phyloP scores from a whole-genome alignment of 208 protist species.

The Trypanosoma cruzi region DNA sequence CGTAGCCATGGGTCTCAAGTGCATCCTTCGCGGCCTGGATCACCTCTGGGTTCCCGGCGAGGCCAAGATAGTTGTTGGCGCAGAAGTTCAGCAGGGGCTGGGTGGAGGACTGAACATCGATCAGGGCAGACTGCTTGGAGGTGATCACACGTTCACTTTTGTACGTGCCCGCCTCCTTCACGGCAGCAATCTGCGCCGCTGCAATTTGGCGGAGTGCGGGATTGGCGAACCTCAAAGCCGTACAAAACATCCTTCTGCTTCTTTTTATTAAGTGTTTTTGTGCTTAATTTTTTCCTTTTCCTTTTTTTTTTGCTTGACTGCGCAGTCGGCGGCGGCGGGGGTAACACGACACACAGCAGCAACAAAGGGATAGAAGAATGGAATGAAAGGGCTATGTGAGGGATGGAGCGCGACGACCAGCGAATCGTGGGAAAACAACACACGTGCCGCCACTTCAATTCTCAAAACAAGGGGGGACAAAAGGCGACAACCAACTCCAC shows the following conservation, averaged over 20 bases:
- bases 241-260: constrained; percentile 27
- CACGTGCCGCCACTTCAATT: no score
- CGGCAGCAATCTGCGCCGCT: constrained; percentile 36
- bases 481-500: no score
- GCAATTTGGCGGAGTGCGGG: constrained; percentile 27
- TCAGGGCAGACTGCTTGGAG: constrained; percentile 46
- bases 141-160: constrained; percentile 85
- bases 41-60: constrained; percentile 56
- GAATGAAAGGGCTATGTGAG: no score
- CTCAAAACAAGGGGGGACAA: no score
- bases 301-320: neutral
- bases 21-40: constrained; percentile 70
- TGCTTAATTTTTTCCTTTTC: neutral
- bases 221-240: constrained; percentile 11
- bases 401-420: no score
- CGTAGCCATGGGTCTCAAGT: constrained; percentile 76
- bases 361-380: no score
- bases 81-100: constrained; percentile 87
- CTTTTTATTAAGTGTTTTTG: constrained; percentile 3
- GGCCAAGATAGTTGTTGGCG: constrained; percentile 93
- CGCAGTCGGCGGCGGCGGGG: no score
- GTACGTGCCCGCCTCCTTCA: constrained; percentile 64
- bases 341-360: no score
- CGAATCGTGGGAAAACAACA: no score
- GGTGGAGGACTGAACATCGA: constrained; percentile 39